These are phyloP conservation scores for Trichoderma virens DNA, from an alignment of 495 filamentous ascomycete species.

Conservation along the genomic window DNA sequence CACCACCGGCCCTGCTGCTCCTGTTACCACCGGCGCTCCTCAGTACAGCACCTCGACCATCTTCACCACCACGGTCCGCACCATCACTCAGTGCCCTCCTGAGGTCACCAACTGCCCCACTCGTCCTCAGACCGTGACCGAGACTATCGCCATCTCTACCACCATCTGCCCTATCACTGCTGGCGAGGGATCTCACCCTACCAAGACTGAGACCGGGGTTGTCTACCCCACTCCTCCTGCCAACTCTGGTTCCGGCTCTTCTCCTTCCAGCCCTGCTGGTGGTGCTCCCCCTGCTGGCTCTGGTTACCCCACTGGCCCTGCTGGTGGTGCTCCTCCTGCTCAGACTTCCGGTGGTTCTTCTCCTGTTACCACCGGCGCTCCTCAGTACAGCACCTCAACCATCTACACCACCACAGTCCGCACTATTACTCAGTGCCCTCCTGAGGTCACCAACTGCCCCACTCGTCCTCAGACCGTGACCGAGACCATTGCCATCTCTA, in stretches of 20 bases:
- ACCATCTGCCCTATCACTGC: constrained; percentile 26
- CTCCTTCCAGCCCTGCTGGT: neutral
- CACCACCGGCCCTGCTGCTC: neutral
- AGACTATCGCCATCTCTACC: constrained; percentile 23
- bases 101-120: constrained; percentile 24
- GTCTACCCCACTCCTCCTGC: too few relatives aligned
- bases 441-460: constrained; percentile 35
- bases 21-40: constrained; percentile 9
- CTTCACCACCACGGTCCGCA: constrained; percentile 26
- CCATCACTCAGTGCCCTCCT: constrained; percentile 28
- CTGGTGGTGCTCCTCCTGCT: neutral
- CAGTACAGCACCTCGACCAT: constrained; percentile 29
- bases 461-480: constrained; percentile 24
- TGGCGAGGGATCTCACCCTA: constrained; percentile 3
- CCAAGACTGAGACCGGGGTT: too few relatives aligned
- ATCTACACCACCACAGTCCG: constrained; percentile 19
- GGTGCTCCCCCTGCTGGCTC: neutral
- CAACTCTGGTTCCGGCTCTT: neutral
- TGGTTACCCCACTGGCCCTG: neutral
- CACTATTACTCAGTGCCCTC: constrained; percentile 18
- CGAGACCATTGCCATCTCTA: constrained; percentile 19
- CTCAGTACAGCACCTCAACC: constrained; percentile 17
- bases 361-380: neutral
- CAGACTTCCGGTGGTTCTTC: neutral
- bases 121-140: constrained; percentile 19